Evolutionary conservation across 1,139 yeast species (phyloP), one percentile per base, ranked within the genome.

Genomic region (Pichia sp.): DNA sequence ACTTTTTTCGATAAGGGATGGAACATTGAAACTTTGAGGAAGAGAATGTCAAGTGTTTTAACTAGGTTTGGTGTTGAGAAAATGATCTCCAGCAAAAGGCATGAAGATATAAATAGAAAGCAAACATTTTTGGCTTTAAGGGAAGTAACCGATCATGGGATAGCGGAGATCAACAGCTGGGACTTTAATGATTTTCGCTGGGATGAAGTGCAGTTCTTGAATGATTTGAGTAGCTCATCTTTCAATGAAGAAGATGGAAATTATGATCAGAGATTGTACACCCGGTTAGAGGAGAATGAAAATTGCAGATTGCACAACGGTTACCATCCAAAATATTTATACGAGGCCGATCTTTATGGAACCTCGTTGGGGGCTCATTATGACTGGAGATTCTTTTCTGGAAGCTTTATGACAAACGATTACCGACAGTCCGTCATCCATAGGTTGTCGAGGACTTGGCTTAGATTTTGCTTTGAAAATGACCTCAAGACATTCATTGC

Each of bases 401-500:
- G 59, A 3, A 57, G 58, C 24, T 44, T 51, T 2, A 51, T 57
- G 33, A 45, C 54, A 4, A 71, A 73, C 57, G 74, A 75, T 44
- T 51, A 61, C 7, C 70, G 76, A 51, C 70, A 70, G 49, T 74
- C 79, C 0, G 64, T 73, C 1, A 66, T 81, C 4, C 84, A 80
- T 61, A 69, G 80, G 33, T 60, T 79, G 14, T 68, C 77, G 1
- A 67, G 84, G 52, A 79, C 84, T 0, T 83, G 86, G 86, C 66
- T 81, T 9, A 65, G 74, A 30, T 81, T 81, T 63, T 67, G 81
- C n/a, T 65, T 67, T 24, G 64, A 70, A n/a, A 53, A 71, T 3
- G 76, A 76, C 0, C 56, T 81, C 3, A 68, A 71, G 45, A 73
- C 84, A 2, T 83, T 85, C 83, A 66, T 82, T n/a, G 81, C 81